A percentile compares a stretch with the other conserved stretches of the same genome.
Conservation (phyloP, 208 protist genomes). For the Wallacemonas sp. region DNA sequence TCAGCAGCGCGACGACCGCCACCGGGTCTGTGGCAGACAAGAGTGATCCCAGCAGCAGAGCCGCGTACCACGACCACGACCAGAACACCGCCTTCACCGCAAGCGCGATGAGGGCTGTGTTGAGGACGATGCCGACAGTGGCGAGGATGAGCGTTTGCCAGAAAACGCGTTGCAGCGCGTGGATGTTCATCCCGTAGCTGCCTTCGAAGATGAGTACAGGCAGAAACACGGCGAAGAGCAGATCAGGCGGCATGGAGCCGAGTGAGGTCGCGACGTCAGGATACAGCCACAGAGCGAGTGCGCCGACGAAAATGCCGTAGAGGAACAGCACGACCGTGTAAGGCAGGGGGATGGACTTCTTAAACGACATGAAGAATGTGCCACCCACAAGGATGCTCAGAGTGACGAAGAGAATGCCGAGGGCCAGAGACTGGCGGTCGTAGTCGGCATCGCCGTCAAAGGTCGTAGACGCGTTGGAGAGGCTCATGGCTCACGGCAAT, state of each 20-base stretch:
- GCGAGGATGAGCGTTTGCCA: slow-evolving; percentile 70
- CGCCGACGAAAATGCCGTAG: slow-evolving; percentile 75
- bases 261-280: slow-evolving; percentile 51
- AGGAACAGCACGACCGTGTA: slow-evolving; percentile 84
- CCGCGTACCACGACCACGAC: slow-evolving; percentile 66
- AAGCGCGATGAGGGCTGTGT: slow-evolving; percentile 57
- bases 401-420: slow-evolving; percentile 55
- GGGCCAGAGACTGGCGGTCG: slow-evolving; percentile 28
- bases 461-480: not conserved
- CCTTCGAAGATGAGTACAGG: slow-evolving; percentile 90
- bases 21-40: slow-evolving; percentile 91
- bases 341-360: slow-evolving; percentile 54
- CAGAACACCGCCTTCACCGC: slow-evolving; percentile 47
- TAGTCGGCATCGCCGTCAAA: not conserved
- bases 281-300: slow-evolving; percentile 38
- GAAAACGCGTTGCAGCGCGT: slow-evolving; percentile 65
- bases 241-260: slow-evolving; percentile 66
- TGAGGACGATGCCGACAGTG: slow-evolving; percentile 74
- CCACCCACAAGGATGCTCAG: slow-evolving; percentile 77
- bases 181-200: slow-evolving; percentile 80
- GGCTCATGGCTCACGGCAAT: no score
- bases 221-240: slow-evolving; percentile 89
- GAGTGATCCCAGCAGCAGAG: slow-evolving; percentile 73
- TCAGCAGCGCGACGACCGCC: slow-evolving; percentile 83
- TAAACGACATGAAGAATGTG: slow-evolving; percentile 69